Evolutionary conservation across 371 early-diverging fungal species (phyloP).

Genomic region (Lichtheimia hyalospora): DNA sequence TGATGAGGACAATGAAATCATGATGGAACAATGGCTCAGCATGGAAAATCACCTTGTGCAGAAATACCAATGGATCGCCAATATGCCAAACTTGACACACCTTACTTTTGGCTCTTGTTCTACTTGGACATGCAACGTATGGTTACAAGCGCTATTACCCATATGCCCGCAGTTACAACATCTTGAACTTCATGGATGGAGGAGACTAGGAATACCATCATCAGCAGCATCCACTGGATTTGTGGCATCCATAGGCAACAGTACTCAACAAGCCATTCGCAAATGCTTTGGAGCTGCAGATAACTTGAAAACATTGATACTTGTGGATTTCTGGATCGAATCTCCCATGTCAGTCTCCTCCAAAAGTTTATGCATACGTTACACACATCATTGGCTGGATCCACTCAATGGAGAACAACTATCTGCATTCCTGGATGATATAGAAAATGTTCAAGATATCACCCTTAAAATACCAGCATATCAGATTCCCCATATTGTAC

Average conservation of each 20-base stretch:
- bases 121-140: constrained; percentile 8
- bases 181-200: constrained; percentile 3
- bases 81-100: background rate
- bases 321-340: constrained; percentile 6
- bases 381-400: background rate
- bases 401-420: background rate
- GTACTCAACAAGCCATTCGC: background rate
- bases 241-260: background rate
- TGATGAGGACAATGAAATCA: background rate
- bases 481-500: too few relatives aligned
- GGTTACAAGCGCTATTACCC: constrained; percentile 1
- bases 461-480: background rate
- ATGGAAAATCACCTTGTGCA: background rate
- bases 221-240: background rate
- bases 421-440: background rate
- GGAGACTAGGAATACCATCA: background rate
- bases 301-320: background rate
- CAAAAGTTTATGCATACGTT: background rate
- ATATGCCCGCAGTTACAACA: background rate
- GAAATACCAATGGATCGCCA: constrained; percentile 2
- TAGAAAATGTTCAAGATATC: background rate
- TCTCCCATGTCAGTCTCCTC: background rate
- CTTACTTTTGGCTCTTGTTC: constrained; percentile 10
- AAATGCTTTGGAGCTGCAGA: constrained; percentile 1
- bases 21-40: background rate